These are phyloP conservation scores for Leucogyrophana mollusca DNA, from an alignment of 768 basidiomycete species.

Conservation along the genomic window DNA sequence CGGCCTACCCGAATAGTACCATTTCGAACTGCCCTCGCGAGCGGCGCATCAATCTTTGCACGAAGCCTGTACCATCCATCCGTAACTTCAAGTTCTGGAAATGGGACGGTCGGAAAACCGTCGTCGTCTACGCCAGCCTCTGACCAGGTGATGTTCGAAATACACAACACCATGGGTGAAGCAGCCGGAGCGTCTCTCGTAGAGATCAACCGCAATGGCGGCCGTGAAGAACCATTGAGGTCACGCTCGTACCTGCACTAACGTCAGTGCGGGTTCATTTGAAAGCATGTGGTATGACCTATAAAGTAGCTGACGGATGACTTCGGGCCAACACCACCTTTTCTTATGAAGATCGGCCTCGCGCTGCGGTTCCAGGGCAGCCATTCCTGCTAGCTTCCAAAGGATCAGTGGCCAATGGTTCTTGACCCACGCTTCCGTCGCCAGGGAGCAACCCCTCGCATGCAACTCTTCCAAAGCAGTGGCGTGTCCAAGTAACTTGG, in stretches of 20 bases:
- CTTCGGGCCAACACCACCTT: conserved; percentile 83
- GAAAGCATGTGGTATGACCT: conserved; percentile 46
- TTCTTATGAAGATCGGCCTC: conserved; percentile 44
- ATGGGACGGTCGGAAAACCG: conserved; percentile 33
- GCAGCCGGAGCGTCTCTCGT: conserved; percentile 81
- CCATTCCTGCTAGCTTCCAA: conserved; percentile 94
- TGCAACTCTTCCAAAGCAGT: conserved; percentile 57
- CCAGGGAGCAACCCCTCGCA: conserved; percentile 60
- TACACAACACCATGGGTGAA: conserved; percentile 81
- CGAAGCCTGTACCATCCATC: conserved; percentile 96
- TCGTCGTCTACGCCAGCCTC: conserved; percentile 36
- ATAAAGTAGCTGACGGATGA: conserved; percentile 81
- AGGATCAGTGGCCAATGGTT: conserved; percentile 91
- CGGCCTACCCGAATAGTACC: conserved; percentile 73
- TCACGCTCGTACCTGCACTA: conserved; percentile 82
- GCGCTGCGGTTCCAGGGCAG: conserved; percentile 64
- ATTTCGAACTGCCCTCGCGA: conserved; percentile 66
- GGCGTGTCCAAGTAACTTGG: conserved; percentile 42
- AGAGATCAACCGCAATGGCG: conserved; percentile 76
- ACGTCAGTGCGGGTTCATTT: conserved; percentile 1
- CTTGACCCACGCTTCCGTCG: conserved; percentile 78
- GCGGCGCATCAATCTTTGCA: conserved; percentile 69
- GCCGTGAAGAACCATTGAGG: conserved; percentile 71
- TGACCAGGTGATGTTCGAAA: conserved; percentile 69
- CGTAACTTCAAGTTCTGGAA: conserved; percentile 82